Evolutionary conservation across 257 asterid species (phyloP).

Genomic region (Jacaranda mimosifolia): DNA sequence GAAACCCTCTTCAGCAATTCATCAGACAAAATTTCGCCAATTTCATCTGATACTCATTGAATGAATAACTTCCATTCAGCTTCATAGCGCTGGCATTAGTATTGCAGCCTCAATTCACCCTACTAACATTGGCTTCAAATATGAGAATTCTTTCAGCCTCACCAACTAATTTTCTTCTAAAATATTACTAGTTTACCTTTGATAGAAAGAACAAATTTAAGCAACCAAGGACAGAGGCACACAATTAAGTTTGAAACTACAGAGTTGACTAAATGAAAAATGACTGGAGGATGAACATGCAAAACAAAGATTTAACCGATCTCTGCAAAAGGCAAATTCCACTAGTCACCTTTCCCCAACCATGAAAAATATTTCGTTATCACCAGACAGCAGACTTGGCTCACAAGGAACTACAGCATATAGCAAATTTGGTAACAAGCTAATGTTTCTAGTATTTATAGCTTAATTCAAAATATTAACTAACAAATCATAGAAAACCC

Average conservation of each 20-base stretch:
- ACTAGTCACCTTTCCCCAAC: slow-evolving; percentile 22
- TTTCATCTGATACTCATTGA: neutral
- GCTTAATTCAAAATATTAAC: neutral
- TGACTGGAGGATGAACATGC: too few species aligned
- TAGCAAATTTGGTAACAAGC: slow-evolving; percentile 14
- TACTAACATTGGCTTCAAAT: neutral
- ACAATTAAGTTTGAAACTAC: neutral
- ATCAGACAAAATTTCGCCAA: neutral
- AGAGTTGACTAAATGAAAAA: neutral
- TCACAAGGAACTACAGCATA: neutral
- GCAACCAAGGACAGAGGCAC: slow-evolving; percentile 4
- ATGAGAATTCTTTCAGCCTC: neutral
- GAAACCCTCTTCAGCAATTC: too few species aligned
- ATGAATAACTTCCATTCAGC: neutral
- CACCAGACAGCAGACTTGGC: neutral
- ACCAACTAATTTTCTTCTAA: slow-evolving; percentile 3
- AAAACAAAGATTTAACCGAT: too few species aligned
- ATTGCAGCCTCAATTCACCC: neutral
- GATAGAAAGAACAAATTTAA: neutral
- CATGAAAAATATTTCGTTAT: neutral
- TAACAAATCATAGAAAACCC: neutral
- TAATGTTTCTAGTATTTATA: neutral
- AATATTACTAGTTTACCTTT: neutral
- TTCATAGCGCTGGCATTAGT: neutral
- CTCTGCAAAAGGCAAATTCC: neutral